A percentile compares a stretch with the other conserved stretches of the same genome.
Conservation (phyloP, 176 grass and related monocot genomes). For the Carex kokanica region DNA sequence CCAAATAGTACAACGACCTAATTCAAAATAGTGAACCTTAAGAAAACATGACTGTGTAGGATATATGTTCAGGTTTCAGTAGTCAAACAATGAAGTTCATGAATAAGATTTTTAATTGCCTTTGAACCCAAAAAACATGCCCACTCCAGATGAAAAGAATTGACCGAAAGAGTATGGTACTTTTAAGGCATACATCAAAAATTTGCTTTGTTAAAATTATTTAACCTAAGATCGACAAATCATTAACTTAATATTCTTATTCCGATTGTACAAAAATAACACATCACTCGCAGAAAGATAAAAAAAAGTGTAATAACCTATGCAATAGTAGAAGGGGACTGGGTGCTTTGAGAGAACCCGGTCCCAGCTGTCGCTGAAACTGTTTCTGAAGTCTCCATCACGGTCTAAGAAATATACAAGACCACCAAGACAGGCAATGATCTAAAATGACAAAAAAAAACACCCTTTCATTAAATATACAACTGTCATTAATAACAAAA, state of each 20-base stretch:
- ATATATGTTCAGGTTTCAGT: background rate
- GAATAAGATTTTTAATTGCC: background rate
- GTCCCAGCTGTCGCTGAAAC: slow-evolving; percentile 91
- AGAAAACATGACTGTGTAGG: background rate
- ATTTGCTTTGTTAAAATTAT: background rate
- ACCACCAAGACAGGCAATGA: slow-evolving; percentile 74
- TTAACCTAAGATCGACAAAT: background rate
- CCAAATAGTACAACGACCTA: background rate
- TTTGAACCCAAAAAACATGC: background rate
- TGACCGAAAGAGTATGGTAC: background rate
- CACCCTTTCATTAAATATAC: background rate
- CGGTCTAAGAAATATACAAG: slow-evolving; percentile 80
- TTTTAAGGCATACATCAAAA: background rate
- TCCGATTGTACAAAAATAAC: background rate
- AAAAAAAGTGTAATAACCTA: slow-evolving; percentile 46
- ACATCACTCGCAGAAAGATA: background rate
- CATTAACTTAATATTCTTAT: background rate
- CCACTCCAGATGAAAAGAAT: background rate
- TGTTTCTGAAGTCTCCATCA: slow-evolving; percentile 86
- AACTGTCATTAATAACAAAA: background rate
- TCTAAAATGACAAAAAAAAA: slow-evolving; percentile 37
- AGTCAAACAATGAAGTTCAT: background rate
- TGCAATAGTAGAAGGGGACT: slow-evolving; percentile 93
- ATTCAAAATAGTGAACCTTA: background rate
- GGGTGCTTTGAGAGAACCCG: slow-evolving; percentile 93